Evolutionary conservation across 2,329 filamentous ascomycete species (phyloP), one percentile per base, ranked within the genome.

Genomic region (Colletotrichum brevisporum): DNA sequence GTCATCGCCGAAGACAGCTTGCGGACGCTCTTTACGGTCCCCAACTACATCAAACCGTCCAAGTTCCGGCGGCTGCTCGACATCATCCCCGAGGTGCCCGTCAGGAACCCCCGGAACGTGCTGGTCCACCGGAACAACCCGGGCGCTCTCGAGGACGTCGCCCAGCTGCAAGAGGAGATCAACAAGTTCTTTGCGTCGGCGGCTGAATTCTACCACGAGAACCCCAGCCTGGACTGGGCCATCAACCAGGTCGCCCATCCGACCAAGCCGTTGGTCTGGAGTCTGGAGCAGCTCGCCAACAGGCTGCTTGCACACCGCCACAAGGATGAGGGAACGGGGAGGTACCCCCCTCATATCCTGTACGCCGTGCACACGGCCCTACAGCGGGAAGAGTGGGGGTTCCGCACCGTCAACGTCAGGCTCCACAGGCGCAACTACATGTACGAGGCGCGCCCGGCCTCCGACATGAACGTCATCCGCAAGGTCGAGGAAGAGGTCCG

Each of bases 321-420:
- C 47, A 82, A 80, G 67, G 69, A 76, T 77, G 24, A 78, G 77
- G 1, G 67, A 68, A 76, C 78, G 24, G 78, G 77, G 1, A 79
- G 78, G 10, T 85, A 85, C 61, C 79, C 84, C 0, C 72, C 84
- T 1, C 74, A 83, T 31, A 84, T 86, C 9, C 79, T 94, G 5
- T 92, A 94, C 74, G 92, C 93, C 4, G 89, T 94, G 6, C 91
- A 94, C 72, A 88, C 88, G 64, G 86, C 90, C 9, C 76, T 95
- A 8, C 77, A 85, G 26, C 83, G 85, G 48, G 86, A 90, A 68
- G 89, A 90, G 9, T 83, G 89, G 61, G 88, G 84, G 31, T 93
- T 94, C 75, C 83, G 84, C 2, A 82, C 85, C 2, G 71, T 87
- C 76, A 78, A 84, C 78, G 74, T 86, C 71, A 71, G 39, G 26